These are phyloP conservation scores for Aphanomyces cochlioides DNA, from an alignment of 352 stramenopile species.

Conservation along the genomic window DNA sequence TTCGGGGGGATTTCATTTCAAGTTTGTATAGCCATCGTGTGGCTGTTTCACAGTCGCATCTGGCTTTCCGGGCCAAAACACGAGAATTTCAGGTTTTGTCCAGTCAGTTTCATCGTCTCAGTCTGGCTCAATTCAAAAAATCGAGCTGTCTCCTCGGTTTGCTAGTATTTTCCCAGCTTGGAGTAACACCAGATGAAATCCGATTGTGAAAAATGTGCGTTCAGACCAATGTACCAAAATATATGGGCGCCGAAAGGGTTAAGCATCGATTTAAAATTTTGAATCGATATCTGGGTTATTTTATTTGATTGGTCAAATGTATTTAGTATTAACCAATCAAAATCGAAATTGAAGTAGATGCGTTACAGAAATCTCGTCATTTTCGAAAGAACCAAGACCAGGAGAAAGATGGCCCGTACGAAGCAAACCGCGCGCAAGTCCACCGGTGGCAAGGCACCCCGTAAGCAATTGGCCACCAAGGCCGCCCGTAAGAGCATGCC, in stretches of 20 bases:
- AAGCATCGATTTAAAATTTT: conserved; percentile 26
- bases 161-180: background rate
- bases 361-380: conserved; percentile 4
- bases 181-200: background rate
- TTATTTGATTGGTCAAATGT: conserved; percentile 23
- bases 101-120: background rate
- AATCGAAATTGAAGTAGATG: background rate
- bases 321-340: background rate
- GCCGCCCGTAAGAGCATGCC: conserved; percentile 89
- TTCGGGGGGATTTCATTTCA: background rate
- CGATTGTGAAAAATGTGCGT: background rate
- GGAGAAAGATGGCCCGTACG: conserved; percentile 88
- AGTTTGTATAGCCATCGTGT: background rate
- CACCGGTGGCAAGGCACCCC: conserved; percentile 90
- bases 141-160: background rate
- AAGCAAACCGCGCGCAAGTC: conserved; percentile 97
- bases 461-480: conserved; percentile 93
- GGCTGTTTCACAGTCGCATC: background rate
- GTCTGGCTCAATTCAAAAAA: background rate
- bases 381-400: conserved; percentile 20
- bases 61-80: background rate
- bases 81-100: background rate
- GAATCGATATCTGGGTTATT: background rate
- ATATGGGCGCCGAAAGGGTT: background rate
- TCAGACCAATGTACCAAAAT: background rate